phyloP scores from a whole-genome alignment of 2,329 filamentous ascomycete genomes.

The Chaetomium olivaceum region DNA sequence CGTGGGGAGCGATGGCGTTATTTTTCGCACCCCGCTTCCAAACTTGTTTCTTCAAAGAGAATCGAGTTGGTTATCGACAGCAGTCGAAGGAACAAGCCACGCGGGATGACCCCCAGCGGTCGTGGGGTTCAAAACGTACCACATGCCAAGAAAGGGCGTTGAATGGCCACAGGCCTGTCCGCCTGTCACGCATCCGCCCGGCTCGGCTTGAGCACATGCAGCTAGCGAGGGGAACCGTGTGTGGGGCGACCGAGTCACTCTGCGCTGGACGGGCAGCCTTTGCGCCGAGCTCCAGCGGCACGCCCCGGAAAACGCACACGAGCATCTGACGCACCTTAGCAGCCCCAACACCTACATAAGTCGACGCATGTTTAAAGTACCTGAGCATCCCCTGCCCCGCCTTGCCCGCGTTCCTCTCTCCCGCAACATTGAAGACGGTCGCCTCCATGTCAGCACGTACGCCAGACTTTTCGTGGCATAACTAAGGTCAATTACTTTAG shows the following conservation, averaged over 20 bases:
- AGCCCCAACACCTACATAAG: not conserved
- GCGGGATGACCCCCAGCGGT: not conserved
- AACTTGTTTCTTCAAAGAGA: not conserved
- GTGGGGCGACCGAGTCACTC: constrained; percentile 15
- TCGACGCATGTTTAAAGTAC: constrained; percentile 2
- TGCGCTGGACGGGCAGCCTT: constrained; percentile 2
- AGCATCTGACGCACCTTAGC: constrained; percentile 17
- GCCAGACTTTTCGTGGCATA: constrained; percentile 15
- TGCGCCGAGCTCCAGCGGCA: constrained; percentile 14
- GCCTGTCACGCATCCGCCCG: not conserved
- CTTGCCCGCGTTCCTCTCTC: not conserved
- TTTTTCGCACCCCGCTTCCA: too few relatives aligned
- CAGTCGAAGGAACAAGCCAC: not conserved
- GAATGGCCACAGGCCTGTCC: not conserved
- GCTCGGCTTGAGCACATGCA: constrained; percentile 14
- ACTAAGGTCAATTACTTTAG: not conserved
- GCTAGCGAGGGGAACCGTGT: constrained; percentile 6
- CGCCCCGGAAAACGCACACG: constrained; percentile 20
- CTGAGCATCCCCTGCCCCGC: constrained; percentile 17
- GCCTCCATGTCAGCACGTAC: constrained; percentile 17
- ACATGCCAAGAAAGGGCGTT: not conserved
- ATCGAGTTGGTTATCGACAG: not conserved
- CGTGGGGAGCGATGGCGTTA: too few relatives aligned
- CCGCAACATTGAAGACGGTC: not conserved
- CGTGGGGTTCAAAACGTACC: not conserved